Percentiles rank a stretch among this genome's conserved stretches.
Conservation (phyloP, 2,329 filamentous ascomycete genomes). For the Exophiala oligosperma region DNA sequence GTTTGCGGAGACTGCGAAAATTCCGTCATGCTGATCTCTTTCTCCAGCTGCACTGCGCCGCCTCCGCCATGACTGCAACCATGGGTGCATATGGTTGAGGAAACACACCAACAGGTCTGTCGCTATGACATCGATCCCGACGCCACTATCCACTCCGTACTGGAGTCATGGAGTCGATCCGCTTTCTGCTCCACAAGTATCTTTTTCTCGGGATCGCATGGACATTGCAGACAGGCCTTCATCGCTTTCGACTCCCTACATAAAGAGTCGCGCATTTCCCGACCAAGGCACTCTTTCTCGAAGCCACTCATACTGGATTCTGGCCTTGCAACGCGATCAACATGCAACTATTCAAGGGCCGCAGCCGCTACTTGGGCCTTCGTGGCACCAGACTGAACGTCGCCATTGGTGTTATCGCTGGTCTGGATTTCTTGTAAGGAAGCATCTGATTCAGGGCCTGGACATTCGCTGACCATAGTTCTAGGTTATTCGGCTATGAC, state of each 20-base stretch:
- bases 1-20: too few species aligned
- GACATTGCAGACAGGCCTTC: too few species aligned
- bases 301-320: background rate
- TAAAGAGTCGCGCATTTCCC: background rate
- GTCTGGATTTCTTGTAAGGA: slow-evolving; percentile 35
- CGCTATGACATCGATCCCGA: too few species aligned
- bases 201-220: too few species aligned
- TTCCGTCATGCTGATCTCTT: background rate
- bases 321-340: background rate
- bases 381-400: slow-evolving; percentile 65
- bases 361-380: slow-evolving; percentile 60
- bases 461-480: background rate
- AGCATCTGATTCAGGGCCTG: background rate
- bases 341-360: slow-evolving; percentile 18
- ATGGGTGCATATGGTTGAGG: background rate
- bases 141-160: too few species aligned
- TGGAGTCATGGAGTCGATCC: too few species aligned
- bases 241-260: background rate
- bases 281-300: background rate
- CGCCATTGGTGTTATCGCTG: slow-evolving; percentile 70
- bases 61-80: background rate
- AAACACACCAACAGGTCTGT: too few species aligned
- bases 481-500: slow-evolving; percentile 15
- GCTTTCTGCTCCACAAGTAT: too few species aligned
- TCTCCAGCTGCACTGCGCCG: background rate